These are phyloP conservation scores for Flueggea neowawraea DNA, from an alignment of 441 rosid genomes.

Conservation along the genomic window DNA sequence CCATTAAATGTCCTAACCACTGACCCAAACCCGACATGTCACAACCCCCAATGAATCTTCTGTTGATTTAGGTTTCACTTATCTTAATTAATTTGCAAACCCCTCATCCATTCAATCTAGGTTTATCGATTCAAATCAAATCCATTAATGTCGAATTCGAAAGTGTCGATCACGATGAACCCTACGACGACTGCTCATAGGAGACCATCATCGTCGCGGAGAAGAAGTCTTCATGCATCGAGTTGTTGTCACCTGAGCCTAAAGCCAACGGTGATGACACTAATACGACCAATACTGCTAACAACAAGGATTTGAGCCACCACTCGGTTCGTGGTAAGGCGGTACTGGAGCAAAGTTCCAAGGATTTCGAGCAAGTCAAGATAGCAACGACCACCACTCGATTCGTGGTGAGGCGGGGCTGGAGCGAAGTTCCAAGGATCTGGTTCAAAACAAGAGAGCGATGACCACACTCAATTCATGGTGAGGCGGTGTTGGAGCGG, in stretches of 20 bases:
- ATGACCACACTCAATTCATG: too few species aligned
- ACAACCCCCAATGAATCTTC: too few species aligned
- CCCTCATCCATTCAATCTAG: too few species aligned
- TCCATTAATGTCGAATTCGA: slow-evolving; percentile 71
- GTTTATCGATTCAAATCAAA: too few species aligned
- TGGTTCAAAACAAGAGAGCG: too few species aligned
- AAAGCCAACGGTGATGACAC: slow-evolving; percentile 28
- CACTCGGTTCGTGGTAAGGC: slow-evolving; percentile 59
- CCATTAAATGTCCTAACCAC: too few species aligned
- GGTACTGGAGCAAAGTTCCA: slow-evolving; percentile 28
- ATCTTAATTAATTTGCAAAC: too few species aligned
- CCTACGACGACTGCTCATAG: slow-evolving; percentile 41
- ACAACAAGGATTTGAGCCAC: slow-evolving; percentile 61
- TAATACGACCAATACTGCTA: slow-evolving; percentile 9
- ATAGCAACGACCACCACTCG: slow-evolving; percentile 49
- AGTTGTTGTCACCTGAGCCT: slow-evolving; percentile 35
- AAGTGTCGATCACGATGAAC: slow-evolving; percentile 75
- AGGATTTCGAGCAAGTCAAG: slow-evolving; percentile 40
- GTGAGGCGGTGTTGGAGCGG: too few species aligned
- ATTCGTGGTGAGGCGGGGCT: too few species aligned
- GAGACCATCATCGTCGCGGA: slow-evolving; percentile 54
- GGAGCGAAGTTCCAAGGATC: too few species aligned
- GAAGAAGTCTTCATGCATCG: slow-evolving; percentile 48
- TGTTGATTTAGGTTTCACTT: too few species aligned
- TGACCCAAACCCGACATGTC: too few species aligned